phyloP scores from a whole-genome alignment of 345 rosid genomes.

The Citrus cavaleriei region DNA sequence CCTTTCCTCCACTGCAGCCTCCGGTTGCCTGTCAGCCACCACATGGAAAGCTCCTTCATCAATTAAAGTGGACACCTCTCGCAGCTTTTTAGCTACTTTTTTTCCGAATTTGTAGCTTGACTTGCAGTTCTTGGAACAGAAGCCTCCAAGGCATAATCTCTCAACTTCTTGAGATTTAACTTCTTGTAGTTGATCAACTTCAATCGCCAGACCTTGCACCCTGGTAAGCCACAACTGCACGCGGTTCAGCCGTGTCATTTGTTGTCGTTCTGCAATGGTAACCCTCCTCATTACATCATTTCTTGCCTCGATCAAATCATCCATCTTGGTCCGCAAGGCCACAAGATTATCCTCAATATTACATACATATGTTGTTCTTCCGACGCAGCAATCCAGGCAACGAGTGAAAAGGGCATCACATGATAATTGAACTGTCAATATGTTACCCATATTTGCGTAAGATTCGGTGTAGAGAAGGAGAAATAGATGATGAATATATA shows the following conservation, averaged over 20 bases:
- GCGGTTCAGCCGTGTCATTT: background rate
- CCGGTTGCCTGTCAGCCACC: background rate
- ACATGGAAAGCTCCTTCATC: background rate
- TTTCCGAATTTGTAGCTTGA: conserved; percentile 5
- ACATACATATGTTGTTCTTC: background rate
- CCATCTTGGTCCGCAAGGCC: background rate
- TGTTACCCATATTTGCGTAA: background rate
- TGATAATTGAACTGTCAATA: background rate
- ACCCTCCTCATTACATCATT: background rate
- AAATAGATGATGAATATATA: too few relatives aligned
- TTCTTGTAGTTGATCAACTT: background rate
- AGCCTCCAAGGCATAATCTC: background rate
- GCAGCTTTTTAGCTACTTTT: background rate
- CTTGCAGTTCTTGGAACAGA: background rate
- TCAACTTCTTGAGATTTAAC: background rate
- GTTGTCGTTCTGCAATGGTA: too few relatives aligned
- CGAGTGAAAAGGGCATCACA: background rate
- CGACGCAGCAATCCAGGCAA: background rate
- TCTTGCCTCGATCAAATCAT: background rate
- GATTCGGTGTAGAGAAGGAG: too few relatives aligned
- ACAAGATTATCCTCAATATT: background rate
- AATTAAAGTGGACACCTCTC: background rate
- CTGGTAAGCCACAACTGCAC: conserved; percentile 1
- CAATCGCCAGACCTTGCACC: background rate
- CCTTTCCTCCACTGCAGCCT: background rate